These are phyloP conservation scores for Rhodamnia rubescens DNA, from an alignment of 345 rosid species.

Conservation along the genomic window DNA sequence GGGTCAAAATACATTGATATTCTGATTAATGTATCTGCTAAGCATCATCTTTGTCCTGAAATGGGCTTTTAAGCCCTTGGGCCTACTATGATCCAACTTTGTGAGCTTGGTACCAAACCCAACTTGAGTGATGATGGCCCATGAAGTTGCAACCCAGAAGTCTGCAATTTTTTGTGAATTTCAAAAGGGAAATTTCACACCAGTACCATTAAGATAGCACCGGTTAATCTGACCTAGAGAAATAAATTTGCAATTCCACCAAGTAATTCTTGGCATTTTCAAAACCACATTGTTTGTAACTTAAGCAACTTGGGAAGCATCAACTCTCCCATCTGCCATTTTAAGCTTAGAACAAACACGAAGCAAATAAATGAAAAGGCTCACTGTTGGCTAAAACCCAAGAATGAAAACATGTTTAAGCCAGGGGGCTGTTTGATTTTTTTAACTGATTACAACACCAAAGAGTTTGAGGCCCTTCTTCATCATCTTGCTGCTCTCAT, in stretches of 20 bases:
- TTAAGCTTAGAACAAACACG: neutral
- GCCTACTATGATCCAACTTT: neutral
- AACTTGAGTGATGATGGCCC: neutral
- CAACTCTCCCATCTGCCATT: neutral
- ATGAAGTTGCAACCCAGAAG: neutral
- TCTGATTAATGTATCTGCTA: neutral
- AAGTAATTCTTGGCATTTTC: neutral
- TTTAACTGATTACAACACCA: slow-evolving; percentile 27
- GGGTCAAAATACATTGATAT: neutral
- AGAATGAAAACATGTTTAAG: neutral
- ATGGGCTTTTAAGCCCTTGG: neutral
- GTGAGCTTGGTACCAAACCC: neutral
- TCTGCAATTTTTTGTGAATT: neutral
- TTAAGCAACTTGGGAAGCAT: neutral
- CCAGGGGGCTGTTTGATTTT: neutral
- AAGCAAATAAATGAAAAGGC: neutral
- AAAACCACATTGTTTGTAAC: neutral
- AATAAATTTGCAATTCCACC: neutral
- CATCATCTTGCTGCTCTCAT: neutral
- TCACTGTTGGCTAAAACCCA: neutral
- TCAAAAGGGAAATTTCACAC: neutral
- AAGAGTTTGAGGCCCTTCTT: slow-evolving; percentile 26
- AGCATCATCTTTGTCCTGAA: neutral
- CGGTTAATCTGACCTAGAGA: neutral
- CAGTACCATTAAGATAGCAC: neutral